Conservation (phyloP, 352 stramenopile species). For the Pythium aquatile region DNA sequence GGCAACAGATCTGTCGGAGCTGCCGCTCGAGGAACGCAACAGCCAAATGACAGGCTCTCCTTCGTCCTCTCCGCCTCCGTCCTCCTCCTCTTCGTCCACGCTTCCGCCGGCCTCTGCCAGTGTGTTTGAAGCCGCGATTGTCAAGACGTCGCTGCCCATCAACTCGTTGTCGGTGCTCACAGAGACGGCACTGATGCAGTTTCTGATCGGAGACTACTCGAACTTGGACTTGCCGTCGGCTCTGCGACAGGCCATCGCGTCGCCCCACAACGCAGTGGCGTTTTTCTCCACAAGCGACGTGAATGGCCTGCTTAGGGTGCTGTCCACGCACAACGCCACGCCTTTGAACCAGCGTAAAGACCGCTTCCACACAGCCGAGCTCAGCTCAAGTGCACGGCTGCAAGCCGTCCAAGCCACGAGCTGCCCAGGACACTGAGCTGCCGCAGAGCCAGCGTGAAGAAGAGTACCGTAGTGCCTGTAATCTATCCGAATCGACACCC, state of each 20-base stretch:
- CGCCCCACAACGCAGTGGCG: slow-evolving; percentile 13
- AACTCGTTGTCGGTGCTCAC: background rate
- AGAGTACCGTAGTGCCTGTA: background rate
- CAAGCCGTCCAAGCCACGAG: background rate
- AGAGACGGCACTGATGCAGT: slow-evolving; percentile 13
- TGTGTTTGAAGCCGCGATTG: slow-evolving; percentile 8
- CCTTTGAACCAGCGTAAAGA: slow-evolving; percentile 23
- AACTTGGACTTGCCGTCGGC: slow-evolving; percentile 7
- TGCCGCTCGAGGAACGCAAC: slow-evolving; percentile 22
- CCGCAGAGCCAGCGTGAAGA: background rate
- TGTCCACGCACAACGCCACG: slow-evolving; percentile 6
- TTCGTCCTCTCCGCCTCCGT: background rate
- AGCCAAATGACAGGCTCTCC: background rate
- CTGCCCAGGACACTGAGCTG: background rate
- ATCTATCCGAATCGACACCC: background rate
- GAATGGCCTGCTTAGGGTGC: background rate
- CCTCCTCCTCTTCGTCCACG: background rate
- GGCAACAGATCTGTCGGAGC: slow-evolving; percentile 10
- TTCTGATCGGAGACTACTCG: slow-evolving; percentile 22
- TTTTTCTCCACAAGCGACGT: slow-evolving; percentile 21
- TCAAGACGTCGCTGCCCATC: slow-evolving; percentile 10
- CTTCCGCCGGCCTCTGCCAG: background rate
- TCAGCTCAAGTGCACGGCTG: background rate
- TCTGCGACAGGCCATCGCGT: slow-evolving; percentile 8
- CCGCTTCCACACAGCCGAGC: slow-evolving; percentile 13